Evolutionary conservation across 345 rosid genomes (phyloP).

Genomic region (Citrus australasica): DNA sequence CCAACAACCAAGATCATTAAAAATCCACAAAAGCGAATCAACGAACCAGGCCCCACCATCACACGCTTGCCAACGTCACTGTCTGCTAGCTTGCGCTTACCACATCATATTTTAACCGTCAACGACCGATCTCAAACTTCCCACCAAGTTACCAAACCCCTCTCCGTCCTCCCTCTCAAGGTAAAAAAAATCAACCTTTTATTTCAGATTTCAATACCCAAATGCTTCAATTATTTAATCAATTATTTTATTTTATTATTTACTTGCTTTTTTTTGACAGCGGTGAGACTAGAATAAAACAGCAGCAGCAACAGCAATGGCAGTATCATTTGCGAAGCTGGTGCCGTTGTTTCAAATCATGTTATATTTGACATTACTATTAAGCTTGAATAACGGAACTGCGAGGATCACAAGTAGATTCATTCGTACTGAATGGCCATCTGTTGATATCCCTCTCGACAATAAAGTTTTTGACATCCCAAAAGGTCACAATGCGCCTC

Average conservation of each 20-base stretch:
- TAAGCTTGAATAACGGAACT: not conserved
- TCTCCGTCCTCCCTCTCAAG: not conserved
- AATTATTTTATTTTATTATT: not conserved
- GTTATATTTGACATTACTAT: not conserved
- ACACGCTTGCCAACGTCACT: not conserved
- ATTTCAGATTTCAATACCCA: not conserved
- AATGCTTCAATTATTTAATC: not conserved
- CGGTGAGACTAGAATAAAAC: not conserved
- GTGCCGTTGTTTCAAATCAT: not conserved
- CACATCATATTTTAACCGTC: not conserved
- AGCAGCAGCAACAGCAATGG: not conserved
- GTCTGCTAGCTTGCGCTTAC: not conserved
- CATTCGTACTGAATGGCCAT: constrained; percentile 30
- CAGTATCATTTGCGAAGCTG: not conserved
- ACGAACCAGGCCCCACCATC: not conserved
- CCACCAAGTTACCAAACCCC: not conserved
- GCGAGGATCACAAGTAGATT: constrained; percentile 41
- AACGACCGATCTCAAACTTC: not conserved
- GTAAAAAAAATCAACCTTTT: not conserved
- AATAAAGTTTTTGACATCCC: constrained; percentile 38
- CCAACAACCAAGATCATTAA: too few relatives aligned
- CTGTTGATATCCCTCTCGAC: constrained; percentile 38
- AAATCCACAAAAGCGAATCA: not conserved
- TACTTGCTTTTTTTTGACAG: not conserved
- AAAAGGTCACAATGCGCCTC: constrained; percentile 38